Evolutionary conservation across 768 basidiomycete species (phyloP).

Genomic region (Leccinum variicolor): DNA sequence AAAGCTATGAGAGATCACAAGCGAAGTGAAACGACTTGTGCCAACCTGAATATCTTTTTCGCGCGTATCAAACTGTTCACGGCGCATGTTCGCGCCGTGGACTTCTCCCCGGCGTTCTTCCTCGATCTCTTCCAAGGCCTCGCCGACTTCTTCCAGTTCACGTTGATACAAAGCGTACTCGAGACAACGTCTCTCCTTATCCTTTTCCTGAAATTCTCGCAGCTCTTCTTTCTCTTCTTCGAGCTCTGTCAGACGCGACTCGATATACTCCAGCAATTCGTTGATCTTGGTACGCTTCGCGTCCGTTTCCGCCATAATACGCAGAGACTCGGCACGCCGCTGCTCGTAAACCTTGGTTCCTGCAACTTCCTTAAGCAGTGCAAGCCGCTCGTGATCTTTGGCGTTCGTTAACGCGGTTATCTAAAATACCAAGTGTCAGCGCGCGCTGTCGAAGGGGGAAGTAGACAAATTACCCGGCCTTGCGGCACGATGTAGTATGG

Average conservation of each 20-base stretch:
- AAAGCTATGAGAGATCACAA: slow-evolving; percentile 1
- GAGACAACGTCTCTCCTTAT: slow-evolving; percentile 89
- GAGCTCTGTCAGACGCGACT: slow-evolving; percentile 83
- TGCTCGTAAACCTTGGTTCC: slow-evolving; percentile 99
- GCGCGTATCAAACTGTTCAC: slow-evolving; percentile 77
- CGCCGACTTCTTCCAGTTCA: slow-evolving; percentile 85
- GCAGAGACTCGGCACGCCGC: slow-evolving; percentile 85
- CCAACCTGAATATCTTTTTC: slow-evolving; percentile 84
- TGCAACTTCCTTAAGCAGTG: slow-evolving; percentile 95
- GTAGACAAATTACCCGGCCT: slow-evolving; percentile 66
- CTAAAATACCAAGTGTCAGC: slow-evolving; percentile 36
- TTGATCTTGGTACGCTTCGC: slow-evolving; percentile 88
- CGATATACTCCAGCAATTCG: slow-evolving; percentile 88
- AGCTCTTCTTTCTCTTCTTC: slow-evolving; percentile 98
- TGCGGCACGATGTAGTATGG: slow-evolving; percentile 99
- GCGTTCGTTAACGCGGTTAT: slow-evolving; percentile 97
- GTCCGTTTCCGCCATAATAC: slow-evolving; percentile 97
- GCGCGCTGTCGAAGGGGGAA: neutral
- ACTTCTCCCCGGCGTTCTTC: slow-evolving; percentile 80
- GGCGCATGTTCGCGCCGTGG: slow-evolving; percentile 76
- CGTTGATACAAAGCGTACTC: slow-evolving; percentile 94
- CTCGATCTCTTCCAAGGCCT: slow-evolving; percentile 81
- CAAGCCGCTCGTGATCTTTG: slow-evolving; percentile 90
- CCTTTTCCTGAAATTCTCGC: slow-evolving; percentile 94
- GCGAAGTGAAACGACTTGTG: neutral